Evolutionary conservation across 1,284 basidiomycete species (phyloP).

Genomic region (Fistulina hepatica): DNA sequence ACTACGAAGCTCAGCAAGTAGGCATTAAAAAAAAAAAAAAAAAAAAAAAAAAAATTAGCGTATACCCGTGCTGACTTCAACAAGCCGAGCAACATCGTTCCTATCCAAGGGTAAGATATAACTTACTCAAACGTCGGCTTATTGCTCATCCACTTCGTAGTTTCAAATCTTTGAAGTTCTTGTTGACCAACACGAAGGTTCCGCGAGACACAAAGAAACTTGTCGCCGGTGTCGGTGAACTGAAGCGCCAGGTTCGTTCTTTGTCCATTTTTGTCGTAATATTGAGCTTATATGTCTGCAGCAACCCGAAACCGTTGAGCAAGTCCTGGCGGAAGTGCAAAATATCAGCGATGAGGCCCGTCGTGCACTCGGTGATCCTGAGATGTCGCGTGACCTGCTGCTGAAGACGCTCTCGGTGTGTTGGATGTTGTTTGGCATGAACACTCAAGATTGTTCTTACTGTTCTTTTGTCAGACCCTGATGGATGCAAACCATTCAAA

Average conservation of each 20-base stretch:
- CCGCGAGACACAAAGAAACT: constrained; percentile 91
- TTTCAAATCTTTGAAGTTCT: constrained; percentile 55
- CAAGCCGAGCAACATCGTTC: constrained; percentile 71
- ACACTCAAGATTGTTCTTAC: constrained; percentile 8
- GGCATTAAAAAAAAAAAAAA: too few species aligned
- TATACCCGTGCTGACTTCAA: constrained; percentile 80
- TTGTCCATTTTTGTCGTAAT: too few species aligned
- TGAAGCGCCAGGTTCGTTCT: too few species aligned
- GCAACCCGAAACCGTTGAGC: constrained; percentile 72
- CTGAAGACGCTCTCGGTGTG: constrained; percentile 51
- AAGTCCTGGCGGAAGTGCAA: constrained; percentile 70
- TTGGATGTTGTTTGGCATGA: constrained; percentile 15
- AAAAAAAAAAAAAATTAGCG: too few species aligned
- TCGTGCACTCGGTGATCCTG: constrained; percentile 63
- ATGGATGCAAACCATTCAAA: constrained; percentile 87
- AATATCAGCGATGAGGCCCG: constrained; percentile 73
- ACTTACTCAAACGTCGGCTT: too few species aligned
- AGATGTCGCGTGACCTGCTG: constrained; percentile 51
- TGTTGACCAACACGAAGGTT: constrained; percentile 89
- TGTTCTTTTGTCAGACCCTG: constrained; percentile 38
- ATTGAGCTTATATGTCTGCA: too few species aligned
- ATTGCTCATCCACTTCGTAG: too few species aligned
- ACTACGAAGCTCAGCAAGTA: too few species aligned
- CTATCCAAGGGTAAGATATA: constrained; percentile 80
- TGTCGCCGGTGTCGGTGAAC: constrained; percentile 77